Percentiles rank a stretch among this genome's conserved stretches.
Conservation (phyloP, 805 yeast genomes). For the Naumovozyma dairenensis region DNA sequence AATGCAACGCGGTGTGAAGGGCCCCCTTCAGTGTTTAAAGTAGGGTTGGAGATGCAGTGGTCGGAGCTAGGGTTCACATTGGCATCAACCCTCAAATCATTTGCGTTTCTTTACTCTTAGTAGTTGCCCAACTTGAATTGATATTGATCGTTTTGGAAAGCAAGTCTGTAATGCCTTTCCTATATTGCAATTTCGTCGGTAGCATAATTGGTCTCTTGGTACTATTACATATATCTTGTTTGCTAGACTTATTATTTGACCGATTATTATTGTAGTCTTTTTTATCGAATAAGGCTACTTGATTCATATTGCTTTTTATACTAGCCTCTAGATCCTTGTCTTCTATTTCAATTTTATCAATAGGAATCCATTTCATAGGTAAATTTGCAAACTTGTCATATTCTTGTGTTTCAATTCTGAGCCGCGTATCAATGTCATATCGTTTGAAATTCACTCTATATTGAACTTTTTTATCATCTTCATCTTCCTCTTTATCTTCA, state of each 20-base stretch:
- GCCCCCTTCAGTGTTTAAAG: too few relatives aligned
- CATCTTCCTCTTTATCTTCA: not conserved
- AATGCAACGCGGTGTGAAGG: too few relatives aligned
- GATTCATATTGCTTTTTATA: slow-evolving; percentile 9
- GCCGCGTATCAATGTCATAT: slow-evolving; percentile 5
- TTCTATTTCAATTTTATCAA: slow-evolving; percentile 8
- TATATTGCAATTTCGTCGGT: slow-evolving; percentile 3
- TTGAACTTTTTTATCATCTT: not conserved
- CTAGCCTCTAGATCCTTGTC: slow-evolving; percentile 2
- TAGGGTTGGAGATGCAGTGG: too few relatives aligned
- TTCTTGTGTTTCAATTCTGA: slow-evolving; percentile 19
- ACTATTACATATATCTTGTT: not conserved
- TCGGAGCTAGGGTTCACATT: too few relatives aligned
- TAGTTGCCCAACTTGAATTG: too few relatives aligned
- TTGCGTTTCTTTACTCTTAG: too few relatives aligned
- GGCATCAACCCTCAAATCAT: too few relatives aligned
- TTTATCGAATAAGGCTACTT: slow-evolving; percentile 4
- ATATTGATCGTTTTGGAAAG: too few relatives aligned
- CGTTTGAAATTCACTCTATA: slow-evolving; percentile 3
- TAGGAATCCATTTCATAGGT: slow-evolving; percentile 25
- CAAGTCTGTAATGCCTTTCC: slow-evolving; percentile 1
- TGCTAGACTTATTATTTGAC: too few relatives aligned
- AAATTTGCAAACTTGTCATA: slow-evolving; percentile 15
- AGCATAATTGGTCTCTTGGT: not conserved
- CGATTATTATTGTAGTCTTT: too few relatives aligned